phyloP scores from a whole-genome alignment of 495 filamentous ascomycete species.

The Aspergillus bertholletiae region DNA sequence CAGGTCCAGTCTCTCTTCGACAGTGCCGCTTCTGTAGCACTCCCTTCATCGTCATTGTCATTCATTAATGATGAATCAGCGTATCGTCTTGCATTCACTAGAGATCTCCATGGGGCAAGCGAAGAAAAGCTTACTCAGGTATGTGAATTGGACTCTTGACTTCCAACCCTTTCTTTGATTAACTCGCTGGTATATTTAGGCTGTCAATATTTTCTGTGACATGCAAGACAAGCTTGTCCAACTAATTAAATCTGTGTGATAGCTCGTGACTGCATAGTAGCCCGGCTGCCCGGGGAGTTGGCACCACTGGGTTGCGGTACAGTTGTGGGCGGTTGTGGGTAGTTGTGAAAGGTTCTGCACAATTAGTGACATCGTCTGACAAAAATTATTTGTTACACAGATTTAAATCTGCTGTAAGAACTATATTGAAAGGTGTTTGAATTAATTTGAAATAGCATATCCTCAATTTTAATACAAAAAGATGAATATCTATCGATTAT shows the following conservation, averaged over 20 bases:
- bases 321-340: no score
- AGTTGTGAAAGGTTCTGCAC: no score
- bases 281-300: no score
- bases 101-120: slow-evolving; percentile 43
- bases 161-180: neutral
- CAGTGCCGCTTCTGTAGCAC: slow-evolving; percentile 6
- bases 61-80: slow-evolving; percentile 39
- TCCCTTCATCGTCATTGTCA: slow-evolving; percentile 10
- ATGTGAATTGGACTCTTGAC: slow-evolving; percentile 4
- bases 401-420: no score
- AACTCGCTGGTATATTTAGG: slow-evolving; percentile 24
- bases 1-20: slow-evolving; percentile 37
- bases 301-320: no score
- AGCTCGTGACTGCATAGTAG: no score
- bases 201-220: slow-evolving; percentile 59
- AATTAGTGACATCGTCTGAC: no score
- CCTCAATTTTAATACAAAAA: no score
- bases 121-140: slow-evolving; percentile 51
- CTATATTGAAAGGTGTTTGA: no score
- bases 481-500: no score
- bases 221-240: slow-evolving; percentile 53
- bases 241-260: slow-evolving; percentile 35
- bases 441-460: no score
- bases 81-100: slow-evolving; percentile 49
- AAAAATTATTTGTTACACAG: no score